A percentile compares a stretch with the other conserved stretches of the same genome.
Conservation (phyloP, 225 moss, liverwort and hornwort genomes). For the Physcomitrellopsis africana region DNA sequence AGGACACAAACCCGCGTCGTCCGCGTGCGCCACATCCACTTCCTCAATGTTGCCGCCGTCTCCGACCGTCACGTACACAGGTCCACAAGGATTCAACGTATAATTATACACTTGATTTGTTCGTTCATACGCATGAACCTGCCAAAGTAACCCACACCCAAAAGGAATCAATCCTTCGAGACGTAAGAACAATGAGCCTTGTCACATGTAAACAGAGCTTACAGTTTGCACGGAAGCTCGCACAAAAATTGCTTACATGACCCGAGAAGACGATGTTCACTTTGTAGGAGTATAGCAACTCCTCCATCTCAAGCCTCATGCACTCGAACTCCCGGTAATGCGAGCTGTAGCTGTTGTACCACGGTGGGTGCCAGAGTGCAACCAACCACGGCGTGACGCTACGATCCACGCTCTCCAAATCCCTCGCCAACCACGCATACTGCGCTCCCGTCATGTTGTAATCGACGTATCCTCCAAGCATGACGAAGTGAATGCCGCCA, state of each 20-base stretch:
- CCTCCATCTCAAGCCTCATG: constrained; percentile 86
- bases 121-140: constrained; percentile 91
- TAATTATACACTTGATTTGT: constrained; percentile 78
- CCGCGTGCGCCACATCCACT: constrained; percentile 68
- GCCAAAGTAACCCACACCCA: constrained; percentile 14
- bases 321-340: constrained; percentile 85
- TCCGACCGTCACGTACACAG: constrained; percentile 72
- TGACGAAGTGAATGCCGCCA: constrained; percentile 78
- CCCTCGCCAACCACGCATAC: constrained; percentile 65
- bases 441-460: constrained; percentile 73
- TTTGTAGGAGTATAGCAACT: constrained; percentile 48
- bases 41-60: constrained; percentile 82
- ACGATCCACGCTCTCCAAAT: constrained; percentile 60
- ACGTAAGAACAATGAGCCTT: not conserved
- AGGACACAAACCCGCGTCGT: constrained; percentile 74
- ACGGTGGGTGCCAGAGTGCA: constrained; percentile 80
- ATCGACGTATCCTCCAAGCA: constrained; percentile 84
- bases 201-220: not conserved
- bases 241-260: constrained; percentile 49
- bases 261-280: constrained; percentile 77
- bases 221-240: not conserved
- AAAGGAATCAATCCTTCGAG: not conserved
- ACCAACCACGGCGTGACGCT: constrained; percentile 77
- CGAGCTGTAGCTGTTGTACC: constrained; percentile 88
- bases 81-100: constrained; percentile 65